Conservation (phyloP, 1,284 basidiomycete species). For the Austroboletus novae-zelandiae region DNA sequence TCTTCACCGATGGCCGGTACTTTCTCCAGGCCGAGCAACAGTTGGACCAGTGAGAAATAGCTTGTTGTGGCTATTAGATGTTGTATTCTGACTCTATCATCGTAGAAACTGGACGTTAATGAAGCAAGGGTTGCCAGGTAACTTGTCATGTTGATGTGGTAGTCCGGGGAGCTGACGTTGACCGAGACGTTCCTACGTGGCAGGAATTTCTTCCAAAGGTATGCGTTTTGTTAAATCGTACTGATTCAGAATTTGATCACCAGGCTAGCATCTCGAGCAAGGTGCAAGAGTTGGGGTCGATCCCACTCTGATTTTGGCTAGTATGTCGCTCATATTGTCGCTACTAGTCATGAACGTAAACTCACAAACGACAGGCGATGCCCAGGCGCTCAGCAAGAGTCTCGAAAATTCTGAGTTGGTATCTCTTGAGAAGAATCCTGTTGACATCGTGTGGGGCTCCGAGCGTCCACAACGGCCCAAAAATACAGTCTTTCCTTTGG, state of each 20-base stretch:
- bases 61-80: background rate
- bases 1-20: conserved; percentile 95
- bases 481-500: conserved; percentile 70
- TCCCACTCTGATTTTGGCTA: conserved; percentile 69
- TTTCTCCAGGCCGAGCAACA: conserved; percentile 91
- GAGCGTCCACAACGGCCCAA: conserved; percentile 71
- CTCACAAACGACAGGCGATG: conserved; percentile 47
- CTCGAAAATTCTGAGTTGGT: conserved; percentile 63
- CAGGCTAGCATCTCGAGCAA: conserved; percentile 54
- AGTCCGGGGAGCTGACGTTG: conserved; percentile 4
- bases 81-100: background rate
- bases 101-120: conserved; percentile 87
- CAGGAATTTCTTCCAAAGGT: conserved; percentile 80
- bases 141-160: background rate
- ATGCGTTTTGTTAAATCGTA: background rate
- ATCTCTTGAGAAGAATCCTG: conserved; percentile 67
- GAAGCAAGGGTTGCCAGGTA: conserved; percentile 83
- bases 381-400: conserved; percentile 52
- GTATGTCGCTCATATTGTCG: conserved; percentile 33
- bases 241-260: background rate
- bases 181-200: conserved; percentile 85
- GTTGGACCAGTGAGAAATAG: conserved; percentile 63
- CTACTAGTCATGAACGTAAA: background rate
- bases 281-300: conserved; percentile 79
- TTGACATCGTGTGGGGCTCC: conserved; percentile 79